Percentiles rank a stretch among this genome's conserved stretches.
phyloP scores from a whole-genome alignment of 2,329 filamentous ascomycete genomes.

The Colletotrichum horii region DNA sequence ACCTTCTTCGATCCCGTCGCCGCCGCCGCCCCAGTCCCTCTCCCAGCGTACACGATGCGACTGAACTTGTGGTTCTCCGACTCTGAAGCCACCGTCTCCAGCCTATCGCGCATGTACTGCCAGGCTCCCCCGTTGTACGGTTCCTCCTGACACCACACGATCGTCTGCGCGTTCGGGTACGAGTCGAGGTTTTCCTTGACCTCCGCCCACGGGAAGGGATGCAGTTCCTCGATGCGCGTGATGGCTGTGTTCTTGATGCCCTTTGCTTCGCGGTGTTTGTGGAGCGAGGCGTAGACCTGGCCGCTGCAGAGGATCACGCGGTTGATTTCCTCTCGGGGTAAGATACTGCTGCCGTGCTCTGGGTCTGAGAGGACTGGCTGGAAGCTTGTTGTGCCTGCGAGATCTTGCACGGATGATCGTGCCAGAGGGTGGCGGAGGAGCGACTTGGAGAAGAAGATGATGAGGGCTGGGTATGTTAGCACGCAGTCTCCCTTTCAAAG shows the following conservation, averaged over 20 bases:
- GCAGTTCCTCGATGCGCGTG: conserved; percentile 28
- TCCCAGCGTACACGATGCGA: not conserved
- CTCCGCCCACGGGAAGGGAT: conserved; percentile 29
- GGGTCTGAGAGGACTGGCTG: conserved; percentile 95
- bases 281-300: conserved; percentile 90
- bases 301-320: conserved; percentile 93
- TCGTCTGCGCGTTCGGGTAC: conserved; percentile 23
- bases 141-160: conserved; percentile 31
- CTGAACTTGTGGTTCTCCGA: not conserved
- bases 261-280: conserved; percentile 48
- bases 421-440: conserved; percentile 92
- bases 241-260: conserved; percentile 22
- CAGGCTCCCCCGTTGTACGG: conserved; percentile 30
- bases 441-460: conserved; percentile 98
- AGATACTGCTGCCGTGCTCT: conserved; percentile 78
- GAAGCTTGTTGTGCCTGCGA: conserved; percentile 90
- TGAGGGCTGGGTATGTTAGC: conserved; percentile 64
- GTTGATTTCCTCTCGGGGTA: conserved; percentile 82
- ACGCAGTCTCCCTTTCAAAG: conserved; percentile 11
- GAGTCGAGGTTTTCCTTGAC: conserved; percentile 24
- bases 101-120: conserved; percentile 26
- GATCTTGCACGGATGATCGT: conserved; percentile 86
- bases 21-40: not conserved
- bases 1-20: not conserved
- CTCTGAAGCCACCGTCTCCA: conserved; percentile 18